Base-by-base conservation (phyloP, 1,284 basidiomycete species). In the Mycosarcoma mackinlayi region DNA sequence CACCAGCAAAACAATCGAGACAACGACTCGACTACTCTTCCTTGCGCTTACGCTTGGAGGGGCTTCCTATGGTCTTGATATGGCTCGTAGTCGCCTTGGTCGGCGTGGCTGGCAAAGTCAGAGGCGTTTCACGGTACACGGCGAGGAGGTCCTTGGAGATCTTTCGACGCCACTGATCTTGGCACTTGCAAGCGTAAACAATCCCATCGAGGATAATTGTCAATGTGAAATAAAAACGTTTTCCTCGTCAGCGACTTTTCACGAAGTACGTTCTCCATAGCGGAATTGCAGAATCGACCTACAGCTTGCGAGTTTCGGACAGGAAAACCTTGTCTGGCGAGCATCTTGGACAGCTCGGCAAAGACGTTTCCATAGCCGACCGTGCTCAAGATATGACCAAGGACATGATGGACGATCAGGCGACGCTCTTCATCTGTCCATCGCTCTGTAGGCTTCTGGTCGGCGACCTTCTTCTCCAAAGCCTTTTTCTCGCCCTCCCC, bases 151-250 rank as follows among this genome's bases (percentile, higher is more conserved):
- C 55, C 24, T 62, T 58, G 31, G 19, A 34, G 27, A 63, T 59
- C 27, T 63, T 68, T 19, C 59, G 53, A 25, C 37, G 31, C 65
- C 65, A 59, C 46, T 68, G 65, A n/a, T 55, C 42, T 23, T 30
- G 19, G 49, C 44, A 44, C 57, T 60, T 13, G 18, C 10, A 23
- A 27, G 11, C 1, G 30, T 19, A 14, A 25, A 24, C 3, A n/a
- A 27, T 24, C 16, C 11, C 18, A 18, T 4, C 18, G 44, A 25
- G 27, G 27, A 11, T n/a, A n/a, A n/a, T n/a, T n/a, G n/a, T n/a
- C n/a, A n/a, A n/a, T n/a, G n/a, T n/a, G n/a, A n/a, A n/a, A n/a
- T n/a, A n/a, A n/a, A n/a, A n/a, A n/a, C n/a, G n/a, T n/a, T n/a
- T n/a, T n/a, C n/a, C n/a, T n/a, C n/a, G n/a, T n/a, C n/a, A n/a